phyloP scores from a whole-genome alignment of 1,284 basidiomycete species.

The Austroboletus novae-zelandiae region DNA sequence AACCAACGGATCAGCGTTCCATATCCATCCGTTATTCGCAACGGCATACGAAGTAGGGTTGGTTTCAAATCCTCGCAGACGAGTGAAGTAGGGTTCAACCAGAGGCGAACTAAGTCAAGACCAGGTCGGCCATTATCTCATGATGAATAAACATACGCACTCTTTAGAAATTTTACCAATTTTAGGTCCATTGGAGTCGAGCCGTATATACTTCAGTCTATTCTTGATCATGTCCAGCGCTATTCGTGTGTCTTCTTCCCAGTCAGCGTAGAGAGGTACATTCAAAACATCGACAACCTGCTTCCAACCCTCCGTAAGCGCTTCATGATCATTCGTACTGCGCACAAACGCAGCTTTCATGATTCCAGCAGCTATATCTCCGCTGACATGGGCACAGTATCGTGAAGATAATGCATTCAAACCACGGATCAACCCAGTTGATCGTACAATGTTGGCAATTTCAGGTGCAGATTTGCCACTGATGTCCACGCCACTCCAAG shows the following conservation, averaged over 20 bases:
- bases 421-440: conserved; percentile 54
- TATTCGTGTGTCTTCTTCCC: conserved; percentile 75
- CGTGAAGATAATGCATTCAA: conserved; percentile 62
- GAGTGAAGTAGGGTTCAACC: conserved; percentile 89
- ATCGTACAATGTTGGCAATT: conserved; percentile 62
- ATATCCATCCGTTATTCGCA: conserved; percentile 99
- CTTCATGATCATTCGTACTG: conserved; percentile 45
- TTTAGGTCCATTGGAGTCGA: conserved; percentile 82
- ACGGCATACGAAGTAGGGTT: conserved; percentile 75
- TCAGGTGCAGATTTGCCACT: conserved; percentile 61
- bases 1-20: conserved; percentile 90
- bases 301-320: conserved; percentile 70
- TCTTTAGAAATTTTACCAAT: conserved; percentile 75
- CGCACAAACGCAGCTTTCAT: conserved; percentile 68
- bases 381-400: conserved; percentile 65
- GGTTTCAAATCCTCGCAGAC: conserved; percentile 59
- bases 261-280: conserved; percentile 82
- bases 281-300: conserved; percentile 83
- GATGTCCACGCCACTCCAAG: conserved; percentile 60
- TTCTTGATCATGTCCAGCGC: conserved; percentile 76
- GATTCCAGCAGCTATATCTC: conserved; percentile 61
- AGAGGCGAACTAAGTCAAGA: conserved; percentile 62
- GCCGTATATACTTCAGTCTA: conserved; percentile 74
- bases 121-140: conserved; percentile 8
- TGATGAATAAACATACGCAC: conserved; percentile 39